Evolutionary conservation across 139 green algal genomes (phyloP).

Genomic region (Chlamydomonas urium): DNA sequence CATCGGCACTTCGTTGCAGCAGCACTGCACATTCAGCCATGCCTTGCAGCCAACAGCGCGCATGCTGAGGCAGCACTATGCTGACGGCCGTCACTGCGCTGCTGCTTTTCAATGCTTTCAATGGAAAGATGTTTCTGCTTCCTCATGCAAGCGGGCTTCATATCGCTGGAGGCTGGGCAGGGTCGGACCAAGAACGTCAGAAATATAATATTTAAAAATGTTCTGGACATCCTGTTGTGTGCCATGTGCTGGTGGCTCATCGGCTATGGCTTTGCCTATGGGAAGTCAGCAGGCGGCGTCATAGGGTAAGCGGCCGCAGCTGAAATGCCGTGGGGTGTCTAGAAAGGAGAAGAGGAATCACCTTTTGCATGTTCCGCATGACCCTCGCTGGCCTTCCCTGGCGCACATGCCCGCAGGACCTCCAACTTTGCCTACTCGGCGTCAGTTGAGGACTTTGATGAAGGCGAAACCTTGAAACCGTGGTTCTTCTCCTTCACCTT

Average conservation of each 20-base stretch:
- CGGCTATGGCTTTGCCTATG: slow-evolving; percentile 65
- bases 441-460: background rate
- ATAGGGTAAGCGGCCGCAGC: slow-evolving; percentile 39
- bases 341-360: background rate
- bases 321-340: background rate
- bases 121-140: no score
- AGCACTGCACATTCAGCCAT: no score
- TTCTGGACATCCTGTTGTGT: slow-evolving; percentile 35
- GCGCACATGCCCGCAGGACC: background rate
- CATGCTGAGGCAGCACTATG: no score
- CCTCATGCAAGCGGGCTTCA: slow-evolving; percentile 50
- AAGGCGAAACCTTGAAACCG: slow-evolving; percentile 6
- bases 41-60: no score
- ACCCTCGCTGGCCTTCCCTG: background rate
- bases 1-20: no score
- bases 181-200: slow-evolving; percentile 44
- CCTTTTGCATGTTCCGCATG: background rate
- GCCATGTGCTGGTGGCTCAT: slow-evolving; percentile 55
- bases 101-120: no score
- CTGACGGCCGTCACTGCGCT: no score
- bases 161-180: slow-evolving; percentile 40
- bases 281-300: slow-evolving; percentile 32
- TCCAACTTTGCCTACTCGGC: background rate
- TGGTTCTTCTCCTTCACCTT: slow-evolving; percentile 55
- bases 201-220: slow-evolving; percentile 49